Percentiles rank a stretch among this genome's conserved stretches.
phyloP scores from a whole-genome alignment of 164 flowering plant genomes.

The Litsea cubeba region DNA sequence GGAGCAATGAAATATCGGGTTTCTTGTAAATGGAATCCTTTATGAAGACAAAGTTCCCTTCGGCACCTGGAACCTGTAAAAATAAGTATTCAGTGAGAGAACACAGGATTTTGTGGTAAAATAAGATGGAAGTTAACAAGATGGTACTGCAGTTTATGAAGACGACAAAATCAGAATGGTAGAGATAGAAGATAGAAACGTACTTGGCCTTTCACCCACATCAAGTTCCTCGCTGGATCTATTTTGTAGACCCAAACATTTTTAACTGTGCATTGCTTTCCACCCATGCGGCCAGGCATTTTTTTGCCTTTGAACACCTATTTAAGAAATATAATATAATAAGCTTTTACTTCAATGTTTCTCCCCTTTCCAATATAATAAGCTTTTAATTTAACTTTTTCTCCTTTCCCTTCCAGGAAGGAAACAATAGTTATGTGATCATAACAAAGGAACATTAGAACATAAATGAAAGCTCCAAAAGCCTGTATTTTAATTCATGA shows the following conservation, averaged over 20 bases:
- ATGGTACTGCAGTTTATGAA: not conserved
- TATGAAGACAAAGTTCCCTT: constrained; percentile 87
- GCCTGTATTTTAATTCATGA: too few relatives aligned
- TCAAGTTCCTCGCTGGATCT: constrained; percentile 79
- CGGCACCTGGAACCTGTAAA: constrained; percentile 87
- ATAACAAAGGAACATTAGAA: too few relatives aligned
- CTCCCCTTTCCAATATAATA: not conserved
- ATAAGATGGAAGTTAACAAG: not conserved
- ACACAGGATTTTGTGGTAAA: not conserved
- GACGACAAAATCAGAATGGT: not conserved
- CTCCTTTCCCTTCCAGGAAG: too few relatives aligned
- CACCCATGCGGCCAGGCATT: constrained; percentile 99
- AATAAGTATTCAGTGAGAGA: not conserved
- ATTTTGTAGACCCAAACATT: constrained; percentile 92
- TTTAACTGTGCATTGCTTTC: constrained; percentile 67
- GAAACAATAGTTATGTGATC: too few relatives aligned
- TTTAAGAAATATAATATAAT: constrained; percentile 4
- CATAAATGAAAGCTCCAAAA: too few relatives aligned
- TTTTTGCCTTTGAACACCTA: constrained; percentile 88
- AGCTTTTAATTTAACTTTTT: too few relatives aligned
- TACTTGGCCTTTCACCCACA: constrained; percentile 97
- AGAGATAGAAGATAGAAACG: constrained; percentile 7
- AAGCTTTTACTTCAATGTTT: not conserved
- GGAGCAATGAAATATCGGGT: constrained; percentile 67
- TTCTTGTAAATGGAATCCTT: constrained; percentile 80